A percentile compares a stretch with the other conserved stretches of the same genome.
phyloP scores from a whole-genome alignment of 345 rosid genomes.

The Viola odorata region DNA sequence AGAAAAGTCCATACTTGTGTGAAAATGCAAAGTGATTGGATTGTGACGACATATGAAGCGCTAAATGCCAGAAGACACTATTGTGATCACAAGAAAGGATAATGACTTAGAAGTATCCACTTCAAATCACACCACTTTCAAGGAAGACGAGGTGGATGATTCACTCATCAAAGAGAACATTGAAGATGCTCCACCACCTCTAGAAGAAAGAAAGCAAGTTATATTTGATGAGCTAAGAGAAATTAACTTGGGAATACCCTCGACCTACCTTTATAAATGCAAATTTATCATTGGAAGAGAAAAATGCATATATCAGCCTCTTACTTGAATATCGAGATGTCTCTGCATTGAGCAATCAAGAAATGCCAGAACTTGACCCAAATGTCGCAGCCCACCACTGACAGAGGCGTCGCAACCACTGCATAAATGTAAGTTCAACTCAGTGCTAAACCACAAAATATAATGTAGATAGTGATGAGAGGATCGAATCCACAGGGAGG shows the following conservation, averaged over 20 bases:
- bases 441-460: no score
- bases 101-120: background rate
- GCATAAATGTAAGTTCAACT: no score
- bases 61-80: background rate
- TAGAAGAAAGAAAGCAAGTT: background rate
- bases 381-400: background rate
- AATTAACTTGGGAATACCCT: background rate
- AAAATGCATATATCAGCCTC: background rate
- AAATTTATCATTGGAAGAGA: background rate
- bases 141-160: background rate
- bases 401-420: no score
- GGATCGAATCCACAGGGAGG: no score
- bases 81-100: background rate
- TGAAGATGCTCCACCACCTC: background rate
- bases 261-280: background rate
- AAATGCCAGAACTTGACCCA: background rate
- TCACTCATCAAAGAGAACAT: background rate
- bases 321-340: background rate
- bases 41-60: background rate
- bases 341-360: background rate
- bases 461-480: no score
- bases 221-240: slow-evolving; percentile 5
- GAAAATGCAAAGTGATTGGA: no score
- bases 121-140: background rate
- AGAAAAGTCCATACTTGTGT: no score